phyloP scores from a whole-genome alignment of 2,329 filamentous ascomycete species.

The Colletotrichum tropicale region DNA sequence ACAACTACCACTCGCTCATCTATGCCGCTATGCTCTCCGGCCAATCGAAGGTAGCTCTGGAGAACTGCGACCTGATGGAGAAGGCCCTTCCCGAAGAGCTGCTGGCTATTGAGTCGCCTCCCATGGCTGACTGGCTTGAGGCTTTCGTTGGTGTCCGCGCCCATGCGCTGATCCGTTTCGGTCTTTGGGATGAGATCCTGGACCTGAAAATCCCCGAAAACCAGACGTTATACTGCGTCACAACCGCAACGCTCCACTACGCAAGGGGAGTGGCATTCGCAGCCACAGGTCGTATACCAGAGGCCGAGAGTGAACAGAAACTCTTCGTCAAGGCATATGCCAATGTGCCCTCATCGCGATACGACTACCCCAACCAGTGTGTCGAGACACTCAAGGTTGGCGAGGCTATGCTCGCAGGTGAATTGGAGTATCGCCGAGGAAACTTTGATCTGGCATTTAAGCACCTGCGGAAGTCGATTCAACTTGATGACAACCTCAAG shows the following conservation, averaged over 20 bases:
- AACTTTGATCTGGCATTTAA: slow-evolving; percentile 63
- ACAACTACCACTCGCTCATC: slow-evolving; percentile 76
- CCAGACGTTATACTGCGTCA: slow-evolving; percentile 66
- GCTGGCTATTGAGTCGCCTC: slow-evolving; percentile 66
- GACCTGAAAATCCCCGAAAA: slow-evolving; percentile 61
- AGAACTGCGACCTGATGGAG: slow-evolving; percentile 64
- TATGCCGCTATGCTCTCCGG: slow-evolving; percentile 82
- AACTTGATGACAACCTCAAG: slow-evolving; percentile 64
- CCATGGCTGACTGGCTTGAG: slow-evolving; percentile 82
- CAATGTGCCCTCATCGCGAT: slow-evolving; percentile 61
- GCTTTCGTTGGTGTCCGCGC: slow-evolving; percentile 69
- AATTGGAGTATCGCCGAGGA: slow-evolving; percentile 71
- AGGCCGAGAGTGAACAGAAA: slow-evolving; percentile 55
- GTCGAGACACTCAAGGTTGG: slow-evolving; percentile 67
- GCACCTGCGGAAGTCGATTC: slow-evolving; percentile 61
- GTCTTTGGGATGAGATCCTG: slow-evolving; percentile 70
- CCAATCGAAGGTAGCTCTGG: slow-evolving; percentile 63
- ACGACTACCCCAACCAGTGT: slow-evolving; percentile 71
- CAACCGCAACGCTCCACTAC: slow-evolving; percentile 71
- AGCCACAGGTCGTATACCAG: slow-evolving; percentile 55
- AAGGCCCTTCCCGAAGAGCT: slow-evolving; percentile 65
- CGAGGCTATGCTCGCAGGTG: slow-evolving; percentile 71
- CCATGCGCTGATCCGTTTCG: slow-evolving; percentile 76
- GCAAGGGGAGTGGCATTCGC: slow-evolving; percentile 71
- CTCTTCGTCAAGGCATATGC: slow-evolving; percentile 56